Conservation (phyloP, 768 basidiomycete genomes). For the Boletus rubropictus region DNA sequence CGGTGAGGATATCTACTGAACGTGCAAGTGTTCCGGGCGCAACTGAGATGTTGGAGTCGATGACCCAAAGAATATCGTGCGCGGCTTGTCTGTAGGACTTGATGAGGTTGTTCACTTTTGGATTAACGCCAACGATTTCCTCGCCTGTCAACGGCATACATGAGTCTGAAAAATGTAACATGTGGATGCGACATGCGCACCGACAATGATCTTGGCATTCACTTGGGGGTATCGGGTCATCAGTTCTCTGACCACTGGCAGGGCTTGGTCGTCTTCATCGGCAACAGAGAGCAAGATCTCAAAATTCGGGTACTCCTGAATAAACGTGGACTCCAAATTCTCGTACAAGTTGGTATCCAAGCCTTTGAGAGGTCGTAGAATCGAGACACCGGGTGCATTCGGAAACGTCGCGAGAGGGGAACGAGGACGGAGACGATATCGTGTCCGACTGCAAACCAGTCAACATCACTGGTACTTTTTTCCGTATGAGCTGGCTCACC, state of each 20-base stretch:
- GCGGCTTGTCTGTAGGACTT: constrained; percentile 74
- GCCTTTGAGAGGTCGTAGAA: constrained; percentile 91
- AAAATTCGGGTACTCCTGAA: constrained; percentile 85
- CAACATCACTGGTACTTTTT: background rate
- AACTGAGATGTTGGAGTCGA: constrained; percentile 91
- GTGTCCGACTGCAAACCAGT: constrained; percentile 50
- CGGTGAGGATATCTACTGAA: constrained; percentile 70
- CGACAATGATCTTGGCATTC: constrained; percentile 66
- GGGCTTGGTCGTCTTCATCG: constrained; percentile 81
- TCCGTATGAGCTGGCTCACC: constrained; percentile 44
- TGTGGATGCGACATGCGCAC: constrained; percentile 37
- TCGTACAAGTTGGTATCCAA: constrained; percentile 94
- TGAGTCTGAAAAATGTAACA: constrained; percentile 1
- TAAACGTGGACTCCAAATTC: constrained; percentile 90
- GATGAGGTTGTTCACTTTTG: constrained; percentile 95
- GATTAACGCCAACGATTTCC: constrained; percentile 84
- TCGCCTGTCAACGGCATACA: constrained; percentile 49
- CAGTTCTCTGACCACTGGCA: constrained; percentile 75
- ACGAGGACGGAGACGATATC: constrained; percentile 64
- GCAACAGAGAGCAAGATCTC: constrained; percentile 91
- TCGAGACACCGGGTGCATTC: constrained; percentile 80
- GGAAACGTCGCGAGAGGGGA: constrained; percentile 53
- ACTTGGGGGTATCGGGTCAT: constrained; percentile 74
- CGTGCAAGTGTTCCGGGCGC: constrained; percentile 75
- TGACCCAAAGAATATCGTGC: constrained; percentile 91